Evolutionary conservation across 495 filamentous ascomycete species (phyloP), one percentile per base, ranked within the genome.

Genomic region (Thermochaetoides thermophila): DNA sequence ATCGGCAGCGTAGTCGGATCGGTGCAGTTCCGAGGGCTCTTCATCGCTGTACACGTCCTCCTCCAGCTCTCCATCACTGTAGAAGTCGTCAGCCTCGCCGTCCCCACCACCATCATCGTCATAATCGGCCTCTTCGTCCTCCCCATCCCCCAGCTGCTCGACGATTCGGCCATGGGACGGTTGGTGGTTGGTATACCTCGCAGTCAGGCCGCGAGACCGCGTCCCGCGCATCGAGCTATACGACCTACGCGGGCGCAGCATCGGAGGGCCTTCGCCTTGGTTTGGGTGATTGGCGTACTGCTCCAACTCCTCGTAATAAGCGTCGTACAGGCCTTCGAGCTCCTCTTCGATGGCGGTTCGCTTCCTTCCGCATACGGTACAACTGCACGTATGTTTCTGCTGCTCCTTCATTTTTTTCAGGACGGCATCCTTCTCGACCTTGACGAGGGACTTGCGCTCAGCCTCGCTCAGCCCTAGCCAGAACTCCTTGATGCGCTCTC

Each of bases 321-420:
- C 89, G 60, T 99, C 91, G 53, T 99, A 99, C 10, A 99, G 68
- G n/a, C 91, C 85, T 53, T 99, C 89, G 9, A 99, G 63, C 55
- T 99, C 91, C 56, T 99, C 89, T 56, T 99, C 89, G 46, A 99
- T 99, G 7, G 89, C 89, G 6, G 81, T 94, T 28, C 89, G 74
- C 58, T 96, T 99, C 42, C 89, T 73, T 31, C 89, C 89, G 61
- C 89, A 99, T 24, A 96, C 86, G 5, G 82, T 92, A 48, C 89
- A 99, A 49, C 85, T 94, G 60, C 89, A 99, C 3, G 89, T 96
- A 50, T 96, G 89, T 57, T 95, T 96, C 55, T 99, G 89, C 58
- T 99, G 89, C 55, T 99, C 91, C 61, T 99, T 97, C 89, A 99
- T 99, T 61, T 99, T 99, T 44, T 81, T 81, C 32, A 99, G 58